Evolutionary conservation across 768 basidiomycete genomes (phyloP).

Genomic region (Lactarius quietus): DNA sequence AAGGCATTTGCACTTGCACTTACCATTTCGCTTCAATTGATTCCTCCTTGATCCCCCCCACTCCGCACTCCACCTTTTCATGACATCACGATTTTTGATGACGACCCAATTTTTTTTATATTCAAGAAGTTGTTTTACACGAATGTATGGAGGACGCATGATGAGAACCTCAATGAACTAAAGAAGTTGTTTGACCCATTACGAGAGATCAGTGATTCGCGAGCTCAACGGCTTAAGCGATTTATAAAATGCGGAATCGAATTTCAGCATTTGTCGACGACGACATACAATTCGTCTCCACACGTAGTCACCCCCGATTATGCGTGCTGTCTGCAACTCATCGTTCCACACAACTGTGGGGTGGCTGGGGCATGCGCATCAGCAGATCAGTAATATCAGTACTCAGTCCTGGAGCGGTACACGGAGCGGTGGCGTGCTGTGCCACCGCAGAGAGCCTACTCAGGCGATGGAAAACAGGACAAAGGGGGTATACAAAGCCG

Average conservation of each 20-base stretch:
- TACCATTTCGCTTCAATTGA: neutral
- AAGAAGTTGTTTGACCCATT: neutral
- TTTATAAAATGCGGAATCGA: neutral
- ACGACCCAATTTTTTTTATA: neutral
- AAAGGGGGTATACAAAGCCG: conserved; percentile 11
- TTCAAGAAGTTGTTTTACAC: conserved; percentile 5
- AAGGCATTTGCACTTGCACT: neutral
- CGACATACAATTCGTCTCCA: neutral
- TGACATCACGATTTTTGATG: conserved; percentile 13
- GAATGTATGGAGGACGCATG: conserved; percentile 11
- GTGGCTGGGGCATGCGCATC: neutral
- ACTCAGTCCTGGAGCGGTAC: neutral
- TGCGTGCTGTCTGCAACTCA: neutral
- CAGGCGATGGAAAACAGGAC: neutral
- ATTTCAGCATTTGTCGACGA: neutral
- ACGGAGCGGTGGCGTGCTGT: conserved; percentile 3
- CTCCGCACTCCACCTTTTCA: conserved; percentile 2
- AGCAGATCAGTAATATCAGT: neutral
- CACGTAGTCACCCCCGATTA: neutral
- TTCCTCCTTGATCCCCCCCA: neutral
- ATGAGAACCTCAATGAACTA: neutral
- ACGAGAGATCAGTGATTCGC: neutral
- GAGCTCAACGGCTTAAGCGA: neutral
- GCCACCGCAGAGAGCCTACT: neutral
- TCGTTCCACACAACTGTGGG: neutral